Conservation (phyloP, 257 asterid species). For the Plantago major region DNA sequence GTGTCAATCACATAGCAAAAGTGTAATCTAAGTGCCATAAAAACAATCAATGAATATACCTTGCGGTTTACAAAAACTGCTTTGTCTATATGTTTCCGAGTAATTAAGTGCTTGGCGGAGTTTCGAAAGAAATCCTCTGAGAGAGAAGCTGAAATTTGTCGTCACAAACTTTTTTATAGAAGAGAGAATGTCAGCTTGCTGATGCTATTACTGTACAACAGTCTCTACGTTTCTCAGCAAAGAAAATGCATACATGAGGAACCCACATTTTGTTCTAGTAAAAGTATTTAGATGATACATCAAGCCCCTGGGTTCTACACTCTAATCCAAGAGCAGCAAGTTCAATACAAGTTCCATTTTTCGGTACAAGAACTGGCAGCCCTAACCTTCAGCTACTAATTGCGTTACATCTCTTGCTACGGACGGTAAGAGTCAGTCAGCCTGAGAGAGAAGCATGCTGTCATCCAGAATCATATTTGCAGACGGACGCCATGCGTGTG, state of each 20-base stretch:
- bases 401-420: slow-evolving; percentile 1
- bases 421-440: not conserved
- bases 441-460: not conserved
- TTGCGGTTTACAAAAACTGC: no score
- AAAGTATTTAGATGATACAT: slow-evolving; percentile 5
- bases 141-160: no score
- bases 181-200: not conserved
- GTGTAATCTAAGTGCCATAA: no score
- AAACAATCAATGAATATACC: no score
- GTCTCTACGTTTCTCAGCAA: not conserved
- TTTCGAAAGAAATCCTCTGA: no score
- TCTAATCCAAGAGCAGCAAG: slow-evolving; percentile 4
- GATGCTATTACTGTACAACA: slow-evolving; percentile 1
- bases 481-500: not conserved
- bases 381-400: slow-evolving; percentile 2
- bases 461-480: not conserved
- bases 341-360: not conserved
- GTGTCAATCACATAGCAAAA: no score
- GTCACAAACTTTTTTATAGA: no score
- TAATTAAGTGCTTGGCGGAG: no score
- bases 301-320: not conserved
- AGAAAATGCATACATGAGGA: not conserved
- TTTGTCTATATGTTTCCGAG: no score
- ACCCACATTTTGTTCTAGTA: slow-evolving; percentile 3
- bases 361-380: not conserved